Conservation (phyloP, 805 yeast species). For the Hanseniaspora occidentalis region DNA sequence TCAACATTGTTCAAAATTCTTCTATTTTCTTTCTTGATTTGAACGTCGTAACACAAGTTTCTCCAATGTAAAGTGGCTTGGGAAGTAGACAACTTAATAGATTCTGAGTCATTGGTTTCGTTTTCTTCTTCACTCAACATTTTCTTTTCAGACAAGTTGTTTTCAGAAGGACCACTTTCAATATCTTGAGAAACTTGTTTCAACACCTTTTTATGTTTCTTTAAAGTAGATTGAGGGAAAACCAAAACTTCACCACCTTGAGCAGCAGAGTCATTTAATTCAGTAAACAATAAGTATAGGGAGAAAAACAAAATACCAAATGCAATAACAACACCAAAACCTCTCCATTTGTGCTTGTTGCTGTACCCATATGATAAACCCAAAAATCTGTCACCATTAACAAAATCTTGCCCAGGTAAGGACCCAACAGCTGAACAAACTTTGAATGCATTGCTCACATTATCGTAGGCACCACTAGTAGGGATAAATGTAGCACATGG, state of each 20-base stretch:
- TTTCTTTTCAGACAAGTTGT: no score
- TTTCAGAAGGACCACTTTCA: no score
- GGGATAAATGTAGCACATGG: conserved; percentile 30
- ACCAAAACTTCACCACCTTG: conserved; percentile 62
- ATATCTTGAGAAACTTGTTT: no score
- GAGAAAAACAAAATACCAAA: conserved; percentile 40
- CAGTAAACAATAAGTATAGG: conserved; percentile 42
- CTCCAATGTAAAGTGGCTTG: conserved; percentile 57
- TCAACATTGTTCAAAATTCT: conserved; percentile 47
- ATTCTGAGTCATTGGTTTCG: no score
- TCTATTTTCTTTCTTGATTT: conserved; percentile 42
- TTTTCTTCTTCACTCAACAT: no score
- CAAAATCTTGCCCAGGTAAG: conserved; percentile 31
- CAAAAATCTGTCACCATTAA: conserved; percentile 37
- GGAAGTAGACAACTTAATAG: conserved; percentile 16
- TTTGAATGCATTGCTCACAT: conserved; percentile 14
- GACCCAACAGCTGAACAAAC: conserved; percentile 43
- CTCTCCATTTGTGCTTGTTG: conserved; percentile 42
- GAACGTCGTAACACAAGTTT: conserved; percentile 53
- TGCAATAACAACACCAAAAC: conserved; percentile 43
- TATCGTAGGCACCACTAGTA: conserved; percentile 29
- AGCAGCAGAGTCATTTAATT: conserved; percentile 46
- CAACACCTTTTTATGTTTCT: conserved; percentile 31
- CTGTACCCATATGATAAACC: conserved; percentile 28
- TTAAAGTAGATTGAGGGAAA: conserved; percentile 39